Conservation (phyloP, 345 rosid species). For the Eucalyptus regnans region DNA sequence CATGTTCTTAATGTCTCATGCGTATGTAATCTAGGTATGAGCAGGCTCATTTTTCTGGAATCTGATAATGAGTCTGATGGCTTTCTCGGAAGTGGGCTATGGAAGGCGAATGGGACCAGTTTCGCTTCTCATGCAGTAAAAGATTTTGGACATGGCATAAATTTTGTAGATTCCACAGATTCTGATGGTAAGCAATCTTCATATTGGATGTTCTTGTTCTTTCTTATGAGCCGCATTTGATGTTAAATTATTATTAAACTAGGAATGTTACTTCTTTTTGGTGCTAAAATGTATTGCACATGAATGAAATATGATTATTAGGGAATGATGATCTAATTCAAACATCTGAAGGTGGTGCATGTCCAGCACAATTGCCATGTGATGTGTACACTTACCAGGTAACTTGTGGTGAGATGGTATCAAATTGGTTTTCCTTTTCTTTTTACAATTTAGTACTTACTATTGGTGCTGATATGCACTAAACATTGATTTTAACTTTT, state of each 20-base stretch:
- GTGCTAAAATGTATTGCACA: background rate
- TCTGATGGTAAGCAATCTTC: slow-evolving; percentile 13
- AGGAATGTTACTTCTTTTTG: background rate
- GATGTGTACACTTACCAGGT: slow-evolving; percentile 9
- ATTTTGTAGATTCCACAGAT: slow-evolving; percentile 1
- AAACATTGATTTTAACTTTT: background rate
- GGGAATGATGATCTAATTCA: slow-evolving; percentile 14
- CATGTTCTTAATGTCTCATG: background rate
- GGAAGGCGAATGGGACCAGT: slow-evolving; percentile 11
- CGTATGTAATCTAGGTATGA: slow-evolving; percentile 17
- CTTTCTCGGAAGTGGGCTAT: slow-evolving; percentile 9
- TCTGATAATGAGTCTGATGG: slow-evolving; percentile 46
- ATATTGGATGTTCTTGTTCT: background rate
- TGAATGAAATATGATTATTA: slow-evolving; percentile 10
- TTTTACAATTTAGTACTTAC: background rate
- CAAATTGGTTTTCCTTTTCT: background rate
- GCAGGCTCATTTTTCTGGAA: slow-evolving; percentile 48
- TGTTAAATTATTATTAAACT: background rate
- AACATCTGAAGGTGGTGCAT: background rate
- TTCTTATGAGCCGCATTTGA: background rate
- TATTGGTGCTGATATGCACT: background rate
- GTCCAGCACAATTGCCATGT: background rate
- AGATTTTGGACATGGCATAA: slow-evolving; percentile 8
- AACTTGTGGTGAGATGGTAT: background rate
- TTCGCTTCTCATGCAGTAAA: slow-evolving; percentile 4